Evolutionary conservation across 345 rosid species (phyloP).

Genomic region (Arabis alpina): DNA sequence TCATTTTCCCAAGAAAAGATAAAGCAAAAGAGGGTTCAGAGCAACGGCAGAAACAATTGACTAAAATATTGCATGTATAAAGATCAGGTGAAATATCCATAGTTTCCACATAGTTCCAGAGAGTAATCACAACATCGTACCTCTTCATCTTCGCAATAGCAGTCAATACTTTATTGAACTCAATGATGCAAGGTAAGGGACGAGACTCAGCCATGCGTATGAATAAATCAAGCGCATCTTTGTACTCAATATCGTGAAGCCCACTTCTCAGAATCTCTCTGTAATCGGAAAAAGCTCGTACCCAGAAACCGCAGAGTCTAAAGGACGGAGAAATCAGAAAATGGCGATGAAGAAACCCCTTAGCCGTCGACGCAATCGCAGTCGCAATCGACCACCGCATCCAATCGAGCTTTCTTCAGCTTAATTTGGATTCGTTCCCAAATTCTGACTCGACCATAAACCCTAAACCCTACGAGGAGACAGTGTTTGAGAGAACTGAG

Average conservation of each 20-base stretch:
- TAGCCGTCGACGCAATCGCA: conserved; percentile 39
- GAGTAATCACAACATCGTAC: conserved; percentile 33
- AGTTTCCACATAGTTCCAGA: conserved; percentile 8
- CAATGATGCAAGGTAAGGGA: conserved; percentile 39
- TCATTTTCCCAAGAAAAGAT: conserved; percentile 34
- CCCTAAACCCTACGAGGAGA: conserved; percentile 43
- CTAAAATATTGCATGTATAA: conserved; percentile 38
- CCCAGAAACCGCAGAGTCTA: conserved; percentile 14
- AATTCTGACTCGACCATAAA: conserved; percentile 30
- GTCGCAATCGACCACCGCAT: conserved; percentile 42
- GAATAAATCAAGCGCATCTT: conserved; percentile 34
- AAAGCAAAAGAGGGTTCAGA: conserved; percentile 28
- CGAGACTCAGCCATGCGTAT: conserved; percentile 26
- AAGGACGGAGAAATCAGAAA: conserved; percentile 31
- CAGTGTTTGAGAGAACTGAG: background rate
- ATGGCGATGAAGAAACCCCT: conserved; percentile 27
- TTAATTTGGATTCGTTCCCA: conserved; percentile 35
- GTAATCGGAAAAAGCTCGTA: conserved; percentile 20
- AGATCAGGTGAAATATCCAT: conserved; percentile 30
- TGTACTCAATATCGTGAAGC: background rate
- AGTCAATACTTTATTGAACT: conserved; percentile 38
- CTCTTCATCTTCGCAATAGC: conserved; percentile 34
- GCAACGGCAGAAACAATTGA: conserved; percentile 39
- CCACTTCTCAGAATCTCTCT: conserved; percentile 27
- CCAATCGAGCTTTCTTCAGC: conserved; percentile 31